phyloP scores from a whole-genome alignment of 202 grass and related monocot genomes.

The Schoenoplectus triqueter region DNA sequence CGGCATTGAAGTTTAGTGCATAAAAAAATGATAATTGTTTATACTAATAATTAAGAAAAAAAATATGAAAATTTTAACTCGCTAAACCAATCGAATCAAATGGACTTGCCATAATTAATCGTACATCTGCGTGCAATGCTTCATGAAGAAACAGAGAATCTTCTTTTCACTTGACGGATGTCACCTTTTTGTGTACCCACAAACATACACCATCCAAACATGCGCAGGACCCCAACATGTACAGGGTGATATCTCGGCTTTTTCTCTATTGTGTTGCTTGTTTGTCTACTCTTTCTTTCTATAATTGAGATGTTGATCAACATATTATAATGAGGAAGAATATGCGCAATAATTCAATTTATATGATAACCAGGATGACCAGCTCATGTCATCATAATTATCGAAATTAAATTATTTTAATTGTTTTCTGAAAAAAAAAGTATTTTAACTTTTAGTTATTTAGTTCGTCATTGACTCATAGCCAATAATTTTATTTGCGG shows the following conservation, averaged over 20 bases:
- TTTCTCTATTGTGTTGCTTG: constrained; percentile 2
- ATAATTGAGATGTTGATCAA: constrained; percentile 25
- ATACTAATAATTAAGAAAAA: too few relatives aligned
- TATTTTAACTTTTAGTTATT: too few relatives aligned
- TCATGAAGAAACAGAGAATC: constrained; percentile 2
- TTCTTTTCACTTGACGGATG: constrained; percentile 32
- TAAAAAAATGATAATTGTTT: not conserved
- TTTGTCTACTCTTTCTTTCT: constrained; percentile 5
- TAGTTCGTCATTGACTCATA: too few relatives aligned
- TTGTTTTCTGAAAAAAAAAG: too few relatives aligned
- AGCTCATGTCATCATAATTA: not conserved
- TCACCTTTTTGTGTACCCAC: not conserved
- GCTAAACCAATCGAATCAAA: not conserved
- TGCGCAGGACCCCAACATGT: not conserved
- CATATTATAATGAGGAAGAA: constrained; percentile 23
- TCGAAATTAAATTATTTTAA: not conserved
- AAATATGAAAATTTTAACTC: not conserved
- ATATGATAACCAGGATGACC: not conserved
- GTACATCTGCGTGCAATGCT: constrained; percentile 16
- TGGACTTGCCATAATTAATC: not conserved
- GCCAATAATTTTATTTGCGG: too few relatives aligned
- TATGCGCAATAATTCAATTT: not conserved
- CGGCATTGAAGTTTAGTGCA: not conserved
- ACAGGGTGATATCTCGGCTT: not conserved
- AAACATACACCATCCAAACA: not conserved